A percentile compares a stretch with the other conserved stretches of the same genome.
Evolutionary conservation across 1,284 basidiomycete species (phyloP).

Genomic region (Testicularia cyperi): DNA sequence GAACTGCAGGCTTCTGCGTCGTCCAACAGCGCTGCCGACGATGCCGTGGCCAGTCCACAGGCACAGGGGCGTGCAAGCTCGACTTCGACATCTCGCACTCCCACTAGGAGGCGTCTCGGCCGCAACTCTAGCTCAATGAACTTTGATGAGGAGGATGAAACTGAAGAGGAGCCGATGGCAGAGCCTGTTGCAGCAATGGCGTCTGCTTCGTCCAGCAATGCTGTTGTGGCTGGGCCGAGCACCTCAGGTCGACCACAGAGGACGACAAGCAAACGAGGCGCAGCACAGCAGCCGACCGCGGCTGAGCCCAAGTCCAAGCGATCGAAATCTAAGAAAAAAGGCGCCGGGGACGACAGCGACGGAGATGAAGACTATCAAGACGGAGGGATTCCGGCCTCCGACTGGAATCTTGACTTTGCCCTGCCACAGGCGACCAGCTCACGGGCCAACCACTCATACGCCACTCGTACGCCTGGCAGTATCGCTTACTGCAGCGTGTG

Average conservation of each 20-base stretch:
- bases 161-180: conserved; percentile 67
- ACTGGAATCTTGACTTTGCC: conserved; percentile 51
- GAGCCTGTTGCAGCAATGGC: conserved; percentile 61
- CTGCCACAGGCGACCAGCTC: conserved; percentile 62
- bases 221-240: conserved; percentile 58
- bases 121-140: conserved; percentile 55
- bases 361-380: conserved; percentile 61
- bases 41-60: no score
- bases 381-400: conserved; percentile 63
- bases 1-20: conserved; percentile 66
- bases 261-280: conserved; percentile 54
- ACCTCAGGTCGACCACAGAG: conserved; percentile 6
- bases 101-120: conserved; percentile 11
- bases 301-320: conserved; percentile 64
- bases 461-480: conserved; percentile 67
- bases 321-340: conserved; percentile 14
- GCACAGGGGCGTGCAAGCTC: no score
- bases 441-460: conserved; percentile 62
- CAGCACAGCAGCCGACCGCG: conserved; percentile 63
- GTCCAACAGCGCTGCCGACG: no score
- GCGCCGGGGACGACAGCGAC: conserved; percentile 11
- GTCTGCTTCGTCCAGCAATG: conserved; percentile 48
- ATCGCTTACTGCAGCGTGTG: conserved; percentile 82
- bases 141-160: conserved; percentile 67
- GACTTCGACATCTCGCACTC: no score